phyloP scores from a whole-genome alignment of 2,329 filamentous ascomycete genomes.

The Colletotrichum graminicola region DNA sequence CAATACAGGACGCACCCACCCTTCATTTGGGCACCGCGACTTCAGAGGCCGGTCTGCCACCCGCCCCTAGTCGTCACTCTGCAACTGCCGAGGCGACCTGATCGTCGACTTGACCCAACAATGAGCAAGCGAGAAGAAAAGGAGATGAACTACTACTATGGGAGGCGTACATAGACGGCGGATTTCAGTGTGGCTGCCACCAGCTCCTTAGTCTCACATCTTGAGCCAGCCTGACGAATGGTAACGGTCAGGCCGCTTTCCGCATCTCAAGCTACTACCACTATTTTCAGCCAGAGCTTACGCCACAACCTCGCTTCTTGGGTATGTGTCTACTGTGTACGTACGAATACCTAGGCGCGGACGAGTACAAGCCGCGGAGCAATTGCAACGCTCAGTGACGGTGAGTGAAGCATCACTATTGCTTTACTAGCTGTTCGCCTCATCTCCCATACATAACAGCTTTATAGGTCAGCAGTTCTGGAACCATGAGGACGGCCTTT shows the following conservation, averaged over 20 bases:
- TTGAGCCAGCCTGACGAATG: neutral
- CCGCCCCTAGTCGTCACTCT: neutral
- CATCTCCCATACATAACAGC: neutral
- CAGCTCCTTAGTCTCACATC: neutral
- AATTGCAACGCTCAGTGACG: neutral
- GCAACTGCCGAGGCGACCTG: conserved; percentile 28
- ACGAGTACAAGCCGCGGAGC: conserved; percentile 25
- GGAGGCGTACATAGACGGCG: neutral
- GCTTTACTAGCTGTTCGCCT: neutral
- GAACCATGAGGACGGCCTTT: neutral
- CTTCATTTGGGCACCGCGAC: conserved; percentile 2
- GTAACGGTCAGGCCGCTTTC: neutral
- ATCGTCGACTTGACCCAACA: conserved; percentile 6
- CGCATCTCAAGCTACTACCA: neutral
- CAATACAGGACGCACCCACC: neutral
- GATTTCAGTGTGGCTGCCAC: neutral
- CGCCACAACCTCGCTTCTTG: conserved; percentile 12
- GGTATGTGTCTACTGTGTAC: neutral
- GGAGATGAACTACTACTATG: neutral
- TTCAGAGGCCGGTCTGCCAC: neutral
- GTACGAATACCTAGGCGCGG: neutral
- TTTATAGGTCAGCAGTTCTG: neutral
- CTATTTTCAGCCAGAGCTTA: neutral
- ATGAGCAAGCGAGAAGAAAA: neutral
- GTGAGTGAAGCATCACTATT: neutral